Conservation (phyloP, 2,329 filamentous ascomycete species). For the Emydomyces testavorans region DNA sequence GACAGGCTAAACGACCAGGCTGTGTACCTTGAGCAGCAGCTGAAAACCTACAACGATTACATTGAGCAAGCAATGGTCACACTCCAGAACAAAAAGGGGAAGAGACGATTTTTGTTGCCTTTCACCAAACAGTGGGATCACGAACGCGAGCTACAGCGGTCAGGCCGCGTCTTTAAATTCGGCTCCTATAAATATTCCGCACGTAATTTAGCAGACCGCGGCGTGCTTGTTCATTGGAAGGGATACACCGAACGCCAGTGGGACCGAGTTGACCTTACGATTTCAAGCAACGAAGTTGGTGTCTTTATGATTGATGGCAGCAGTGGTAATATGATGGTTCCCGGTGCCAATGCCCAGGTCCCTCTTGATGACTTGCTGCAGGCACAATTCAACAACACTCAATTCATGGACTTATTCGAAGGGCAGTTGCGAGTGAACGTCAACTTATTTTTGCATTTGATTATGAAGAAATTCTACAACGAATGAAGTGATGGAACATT, state of each 20-base stretch:
- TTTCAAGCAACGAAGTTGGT: constrained; percentile 86
- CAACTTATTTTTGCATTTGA: constrained; percentile 86
- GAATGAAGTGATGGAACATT: constrained; percentile 13
- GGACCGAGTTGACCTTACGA: constrained; percentile 87
- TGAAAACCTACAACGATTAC: constrained; percentile 97
- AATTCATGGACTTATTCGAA: constrained; percentile 93
- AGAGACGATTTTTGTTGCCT: constrained; percentile 85
- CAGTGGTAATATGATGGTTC: constrained; percentile 87
- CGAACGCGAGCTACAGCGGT: constrained; percentile 84
- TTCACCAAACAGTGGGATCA: constrained; percentile 99
- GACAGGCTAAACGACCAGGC: constrained; percentile 51
- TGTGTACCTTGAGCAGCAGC: constrained; percentile 81
- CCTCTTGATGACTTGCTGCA: constrained; percentile 88
- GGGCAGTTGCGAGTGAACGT: constrained; percentile 82
- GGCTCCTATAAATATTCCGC: constrained; percentile 96
- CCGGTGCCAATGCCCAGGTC: constrained; percentile 68
- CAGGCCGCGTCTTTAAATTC: constrained; percentile 90
- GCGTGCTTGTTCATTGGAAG: constrained; percentile 83
- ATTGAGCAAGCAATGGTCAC: constrained; percentile 98
- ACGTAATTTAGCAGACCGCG: constrained; percentile 78
- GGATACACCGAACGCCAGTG: constrained; percentile 73
- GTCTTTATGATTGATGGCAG: constrained; percentile 87
- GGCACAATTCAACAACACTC: constrained; percentile 92
- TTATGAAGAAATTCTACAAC: constrained; percentile 97
- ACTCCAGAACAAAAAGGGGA: constrained; percentile 90